These are phyloP conservation scores for Colletotrichum eremochloae DNA, from an alignment of 2,329 filamentous ascomycete genomes.

Conservation along the genomic window DNA sequence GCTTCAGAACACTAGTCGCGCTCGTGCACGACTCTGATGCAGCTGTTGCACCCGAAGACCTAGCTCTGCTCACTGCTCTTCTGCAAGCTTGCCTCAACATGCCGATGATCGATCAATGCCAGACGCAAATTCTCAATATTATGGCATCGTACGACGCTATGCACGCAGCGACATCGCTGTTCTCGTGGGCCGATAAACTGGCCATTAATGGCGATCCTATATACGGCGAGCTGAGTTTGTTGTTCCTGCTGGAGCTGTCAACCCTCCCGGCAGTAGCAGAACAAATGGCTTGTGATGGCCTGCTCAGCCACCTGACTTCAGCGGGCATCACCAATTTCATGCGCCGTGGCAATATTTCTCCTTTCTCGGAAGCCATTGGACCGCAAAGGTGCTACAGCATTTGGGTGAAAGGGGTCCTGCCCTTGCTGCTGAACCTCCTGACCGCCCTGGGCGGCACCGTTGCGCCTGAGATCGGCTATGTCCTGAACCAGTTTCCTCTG, in stretches of 20 bases:
- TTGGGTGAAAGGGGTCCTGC: conserved; percentile 90
- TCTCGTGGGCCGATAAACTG: conserved; percentile 92
- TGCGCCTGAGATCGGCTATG: conserved; percentile 85
- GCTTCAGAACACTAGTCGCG: conserved; percentile 84
- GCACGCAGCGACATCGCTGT: conserved; percentile 87
- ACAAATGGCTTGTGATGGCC: conserved; percentile 87
- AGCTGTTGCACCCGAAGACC: conserved; percentile 79
- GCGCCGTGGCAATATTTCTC: conserved; percentile 77
- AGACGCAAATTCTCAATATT: conserved; percentile 78
- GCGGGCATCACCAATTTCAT: conserved; percentile 85
- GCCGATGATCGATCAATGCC: conserved; percentile 79
- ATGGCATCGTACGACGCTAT: conserved; percentile 79
- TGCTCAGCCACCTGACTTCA: conserved; percentile 83
- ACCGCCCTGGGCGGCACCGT: conserved; percentile 84
- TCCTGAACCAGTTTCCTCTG: conserved; percentile 89
- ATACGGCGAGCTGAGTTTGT: conserved; percentile 91
- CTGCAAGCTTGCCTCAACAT: conserved; percentile 86
- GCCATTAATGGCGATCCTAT: conserved; percentile 84
- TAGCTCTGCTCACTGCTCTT: conserved; percentile 88
- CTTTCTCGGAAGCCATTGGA: conserved; percentile 79
- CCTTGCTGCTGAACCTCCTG: conserved; percentile 89
- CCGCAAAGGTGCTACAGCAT: conserved; percentile 85
- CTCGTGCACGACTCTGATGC: conserved; percentile 82
- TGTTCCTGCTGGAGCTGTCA: conserved; percentile 90
- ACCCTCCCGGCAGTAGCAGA: conserved; percentile 86